These are phyloP conservation scores for Globisporangium nodosum DNA, from an alignment of 352 stramenopile species.

Conservation along the genomic window DNA sequence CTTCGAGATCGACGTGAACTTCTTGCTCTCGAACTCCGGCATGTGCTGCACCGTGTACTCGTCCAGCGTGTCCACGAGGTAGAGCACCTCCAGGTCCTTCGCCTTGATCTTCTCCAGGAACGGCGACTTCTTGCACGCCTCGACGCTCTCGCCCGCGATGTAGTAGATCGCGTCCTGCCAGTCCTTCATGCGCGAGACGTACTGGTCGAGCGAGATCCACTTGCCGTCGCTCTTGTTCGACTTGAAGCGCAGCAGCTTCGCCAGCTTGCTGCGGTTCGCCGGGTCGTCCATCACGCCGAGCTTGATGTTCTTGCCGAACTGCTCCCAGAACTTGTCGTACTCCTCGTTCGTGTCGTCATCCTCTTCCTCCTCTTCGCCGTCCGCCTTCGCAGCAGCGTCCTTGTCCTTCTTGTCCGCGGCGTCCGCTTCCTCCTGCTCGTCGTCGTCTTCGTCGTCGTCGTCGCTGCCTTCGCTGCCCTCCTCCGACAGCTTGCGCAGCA, in stretches of 20 bases:
- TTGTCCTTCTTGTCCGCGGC: conserved; percentile 54
- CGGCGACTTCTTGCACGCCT: conserved; percentile 91
- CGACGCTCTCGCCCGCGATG: conserved; percentile 92
- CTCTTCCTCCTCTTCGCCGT: conserved; percentile 36
- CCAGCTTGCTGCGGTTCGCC: conserved; percentile 91
- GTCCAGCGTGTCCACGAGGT: conserved; percentile 97
- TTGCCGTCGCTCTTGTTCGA: conserved; percentile 90
- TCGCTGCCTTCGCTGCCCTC: conserved; percentile 88
- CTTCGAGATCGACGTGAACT: conserved; percentile 96
- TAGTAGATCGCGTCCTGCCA: conserved; percentile 99
- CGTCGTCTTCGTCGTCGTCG: conserved; percentile 40
- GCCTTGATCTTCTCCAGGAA: conserved; percentile 97
- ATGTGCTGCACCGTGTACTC: conserved; percentile 97
- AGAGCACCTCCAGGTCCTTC: conserved; percentile 93
- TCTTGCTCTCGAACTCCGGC: conserved; percentile 93
- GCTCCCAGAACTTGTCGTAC: conserved; percentile 98
- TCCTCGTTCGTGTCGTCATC: conserved; percentile 66
- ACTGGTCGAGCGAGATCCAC: conserved; percentile 94
- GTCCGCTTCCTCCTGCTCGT: conserved; percentile 44
- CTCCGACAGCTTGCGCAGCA: conserved; percentile 98
- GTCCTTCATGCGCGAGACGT: conserved; percentile 97
- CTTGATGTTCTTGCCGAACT: conserved; percentile 98
- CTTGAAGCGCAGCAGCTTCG: conserved; percentile 97
- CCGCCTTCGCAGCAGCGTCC: conserved; percentile 71
- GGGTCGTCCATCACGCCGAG: conserved; percentile 98